Conservation (phyloP, 1,139 yeast species). For the Pichia sp. region DNA sequence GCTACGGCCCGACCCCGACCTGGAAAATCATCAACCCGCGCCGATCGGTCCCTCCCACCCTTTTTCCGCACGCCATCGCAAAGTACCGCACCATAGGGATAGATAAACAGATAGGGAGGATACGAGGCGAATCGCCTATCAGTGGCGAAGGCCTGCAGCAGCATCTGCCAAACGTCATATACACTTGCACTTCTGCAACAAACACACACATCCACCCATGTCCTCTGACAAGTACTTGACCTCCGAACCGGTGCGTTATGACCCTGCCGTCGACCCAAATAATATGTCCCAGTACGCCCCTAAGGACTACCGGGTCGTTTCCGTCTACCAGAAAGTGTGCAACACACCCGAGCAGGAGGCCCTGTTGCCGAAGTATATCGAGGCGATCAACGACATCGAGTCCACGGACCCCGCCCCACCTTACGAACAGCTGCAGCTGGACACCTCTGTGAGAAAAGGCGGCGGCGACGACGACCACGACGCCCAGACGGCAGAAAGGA, state of each 20-base stretch:
- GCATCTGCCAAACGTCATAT: neutral
- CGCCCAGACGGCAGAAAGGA: neutral
- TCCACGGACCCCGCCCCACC: neutral
- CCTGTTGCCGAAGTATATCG: constrained; percentile 1
- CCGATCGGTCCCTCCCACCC: neutral
- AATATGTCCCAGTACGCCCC: constrained; percentile 29
- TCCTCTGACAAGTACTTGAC: neutral
- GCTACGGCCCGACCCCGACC: neutral
- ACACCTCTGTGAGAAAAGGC: neutral
- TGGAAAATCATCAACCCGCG: neutral
- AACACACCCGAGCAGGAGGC: neutral
- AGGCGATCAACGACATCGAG: neutral
- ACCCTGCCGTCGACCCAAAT: constrained; percentile 25
- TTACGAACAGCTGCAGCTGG: neutral
- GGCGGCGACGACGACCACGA: neutral
- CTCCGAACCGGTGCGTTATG: constrained; percentile 22
- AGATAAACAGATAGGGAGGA: no score
- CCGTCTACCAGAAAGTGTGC: constrained; percentile 14
- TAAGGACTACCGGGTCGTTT: constrained; percentile 27
- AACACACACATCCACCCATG: neutral
- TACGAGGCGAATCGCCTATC: no score
- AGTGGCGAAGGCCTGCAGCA: no score
- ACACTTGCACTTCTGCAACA: neutral
- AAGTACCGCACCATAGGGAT: no score
- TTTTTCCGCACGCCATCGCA: no score